Evolutionary conservation across 2,329 filamentous ascomycete genomes (phyloP), one percentile per base, ranked within the genome.

Genomic region (Calonectria naviculata): DNA sequence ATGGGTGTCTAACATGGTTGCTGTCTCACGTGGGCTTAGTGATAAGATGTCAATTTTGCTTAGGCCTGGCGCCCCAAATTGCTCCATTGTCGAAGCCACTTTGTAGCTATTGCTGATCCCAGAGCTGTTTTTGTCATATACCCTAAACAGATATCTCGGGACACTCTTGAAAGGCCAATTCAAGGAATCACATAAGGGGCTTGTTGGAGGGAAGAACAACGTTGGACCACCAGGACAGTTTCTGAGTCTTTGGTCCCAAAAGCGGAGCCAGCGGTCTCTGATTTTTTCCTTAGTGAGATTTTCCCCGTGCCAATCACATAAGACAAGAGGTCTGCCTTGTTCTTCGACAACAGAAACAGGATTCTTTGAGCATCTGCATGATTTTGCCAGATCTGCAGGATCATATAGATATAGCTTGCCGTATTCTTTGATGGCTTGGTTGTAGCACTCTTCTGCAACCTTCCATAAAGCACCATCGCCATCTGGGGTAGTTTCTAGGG

Each of bases 391-490:
- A 10, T 17, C 2, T 5, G 19, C 21, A 21, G n/a, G 38, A n/a
- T 56, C 31, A 24, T 34, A 2, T 10, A 31, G 21, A 42, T 65
- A 49, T 19, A 65, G 12, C 9, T 13, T 54, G 3, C 46, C 62
- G 4, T 46, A 56, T 3, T 19, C n/a, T 7, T 10, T 31, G 5
- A 42, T 42, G 19, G 62, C 34, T 44, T 54, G 24, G 15, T 7
- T 65, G 34, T 54, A 65, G n/a, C 46, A 65, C n/a, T 65, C 24
- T 19, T 65, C 62, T 7, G 62, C 47, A 56, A 34, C 12, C 46
- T 54, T 65, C 47, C 62, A 65, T 5, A 65, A 9, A 31, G 56
- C 36, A n/a, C 47, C 38, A 29, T 12, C 46, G 12, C 19, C 24
- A 34, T 56, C 24, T 6, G 38, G 31, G 10, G 62, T 29, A 1